Evolutionary conservation across 768 basidiomycete species (phyloP), one percentile per base, ranked within the genome.

Genomic region (Strobilomyces confusus): DNA sequence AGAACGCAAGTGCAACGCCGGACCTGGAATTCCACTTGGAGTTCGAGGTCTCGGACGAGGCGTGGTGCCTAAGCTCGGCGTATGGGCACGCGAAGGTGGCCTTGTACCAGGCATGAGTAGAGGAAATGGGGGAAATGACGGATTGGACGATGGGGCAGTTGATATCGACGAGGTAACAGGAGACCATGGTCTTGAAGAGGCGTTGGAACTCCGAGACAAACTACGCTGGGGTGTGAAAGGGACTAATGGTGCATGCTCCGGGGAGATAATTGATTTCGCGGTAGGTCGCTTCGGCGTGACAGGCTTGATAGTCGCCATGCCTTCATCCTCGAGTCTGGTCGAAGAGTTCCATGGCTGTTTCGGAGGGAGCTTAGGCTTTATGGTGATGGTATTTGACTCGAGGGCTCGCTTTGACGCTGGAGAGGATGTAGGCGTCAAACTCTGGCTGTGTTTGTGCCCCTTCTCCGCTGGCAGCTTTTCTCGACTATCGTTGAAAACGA

Each of bases 321-420:
- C 80, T 23, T 84, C 85, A 17, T 72, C 58, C 44, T 82, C 75
- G n/a, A 92, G 77, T 62, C 76, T 89, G 1, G 89, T 92, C 5
- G 89, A 92, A 58, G 84, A 78, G 63, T 93, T 93, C 91, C 91
- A 93, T 32, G 70, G 74, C 55, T 82, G 83, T 59, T 80, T 79
- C 32, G 58, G 44, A 52, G 69, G 44, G 51, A 69, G 23, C 50
- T 66, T 69, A 48, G 58, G 63, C 60, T 79, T 81, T 45, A 76
- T 57, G 34, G 77, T 78, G 13, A 72, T 55, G 52, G 68, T 70
- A 29, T 65, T 69, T n/a, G 67, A 58, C 55, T 78, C 75, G 29
- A 71, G 54, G 2, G 38, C 33, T 38, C 70, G 77, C 53, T 68
- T 62, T 26, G 20, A 13, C 23, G 68, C 65, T 45, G 87, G 83